Base-by-base conservation (phyloP, 177 flowering plant species). In the Vitis hybrid region DNA sequence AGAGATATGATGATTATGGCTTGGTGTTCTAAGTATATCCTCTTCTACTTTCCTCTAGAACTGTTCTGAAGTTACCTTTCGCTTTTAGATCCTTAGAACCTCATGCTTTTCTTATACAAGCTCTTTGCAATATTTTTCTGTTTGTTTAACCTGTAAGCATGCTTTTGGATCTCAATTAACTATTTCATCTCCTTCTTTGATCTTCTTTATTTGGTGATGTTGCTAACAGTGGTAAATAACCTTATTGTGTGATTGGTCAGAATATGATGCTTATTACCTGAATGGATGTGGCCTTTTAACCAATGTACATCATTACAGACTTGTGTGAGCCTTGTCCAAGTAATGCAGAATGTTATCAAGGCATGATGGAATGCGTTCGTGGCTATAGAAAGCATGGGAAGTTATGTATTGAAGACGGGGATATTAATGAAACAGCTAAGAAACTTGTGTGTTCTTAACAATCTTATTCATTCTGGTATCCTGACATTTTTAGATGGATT, bases 361-460 rank as follows among this genome's bases (percentile, higher is more conserved):
- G 97, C 52, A 84, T 84, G 75, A 73, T 89, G 84, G 87, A 88
- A 67, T 95, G 99, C 77, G 57, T 53, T 62, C 84, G 48, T 70
- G 99, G 98, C 8, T 95, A 87, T 77, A 80, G 77, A 75, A 85
- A 75, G 79, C 82, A 75, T 57, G 95, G 97, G 64, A 89, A 76
- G 48, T 63, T 71, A 62, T 96, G 99, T 72, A 70, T 92, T 22
- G 97, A 90, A 80, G 99, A 93, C 77, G 88, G 95, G 76, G 89
- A 85, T 73, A 80, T 93, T 51, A 82, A 81, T 83, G 83, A 84
- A 75, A 79, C 85, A 66, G 94, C 97, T 67, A 82, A 81, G 82
- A 85, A 81, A 77, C 82, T 96, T 81, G 99, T 95, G 65, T 45
- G 90, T 81, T 49, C 55, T 67, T 49, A 8, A 71, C 64, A 63